Percentiles rank a stretch among this genome's conserved stretches.
Conservation (phyloP, 2,329 filamentous ascomycete genomes). For the Colletotrichum higginsianum region DNA sequence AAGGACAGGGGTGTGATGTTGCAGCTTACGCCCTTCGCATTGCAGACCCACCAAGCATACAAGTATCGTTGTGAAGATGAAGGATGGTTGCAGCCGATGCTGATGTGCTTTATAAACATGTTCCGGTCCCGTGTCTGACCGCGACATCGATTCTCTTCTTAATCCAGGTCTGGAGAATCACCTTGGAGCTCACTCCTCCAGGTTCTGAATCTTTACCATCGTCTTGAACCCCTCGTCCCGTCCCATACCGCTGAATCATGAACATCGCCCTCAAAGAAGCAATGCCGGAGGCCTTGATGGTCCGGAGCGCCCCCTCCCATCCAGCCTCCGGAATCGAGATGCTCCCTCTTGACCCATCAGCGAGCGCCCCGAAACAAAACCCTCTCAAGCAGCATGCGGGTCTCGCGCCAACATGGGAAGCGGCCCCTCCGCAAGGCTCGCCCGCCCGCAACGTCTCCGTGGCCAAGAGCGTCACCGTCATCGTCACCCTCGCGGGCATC, state of each 20-base stretch:
- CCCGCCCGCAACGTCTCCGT: conserved; percentile 45
- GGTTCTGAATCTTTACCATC: too few relatives aligned
- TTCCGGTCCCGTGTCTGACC: background rate
- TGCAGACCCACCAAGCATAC: background rate
- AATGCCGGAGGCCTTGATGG: conserved; percentile 12
- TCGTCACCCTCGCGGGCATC: conserved; percentile 52
- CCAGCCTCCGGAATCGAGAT: conserved; percentile 12
- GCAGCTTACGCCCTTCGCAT: conserved; percentile 2
- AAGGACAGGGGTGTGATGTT: background rate
- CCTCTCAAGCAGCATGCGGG: background rate
- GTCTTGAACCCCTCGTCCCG: too few relatives aligned
- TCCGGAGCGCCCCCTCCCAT: conserved; percentile 9
- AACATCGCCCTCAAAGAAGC: conserved; percentile 3
- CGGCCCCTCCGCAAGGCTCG: background rate
- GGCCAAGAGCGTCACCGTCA: conserved; percentile 48
- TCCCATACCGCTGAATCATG: background rate
- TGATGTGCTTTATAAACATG: background rate
- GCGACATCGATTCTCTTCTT: background rate
- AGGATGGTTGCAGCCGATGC: background rate
- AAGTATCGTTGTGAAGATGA: too few relatives aligned
- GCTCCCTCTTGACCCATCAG: conserved; percentile 1
- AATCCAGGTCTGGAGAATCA: background rate
- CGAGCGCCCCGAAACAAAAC: background rate
- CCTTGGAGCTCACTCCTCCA: background rate
- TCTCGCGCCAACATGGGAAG: background rate